Evolutionary conservation across 2,329 filamentous ascomycete species (phyloP), one percentile per base, ranked within the genome.

Genomic region (Aplosporella prunicola): DNA sequence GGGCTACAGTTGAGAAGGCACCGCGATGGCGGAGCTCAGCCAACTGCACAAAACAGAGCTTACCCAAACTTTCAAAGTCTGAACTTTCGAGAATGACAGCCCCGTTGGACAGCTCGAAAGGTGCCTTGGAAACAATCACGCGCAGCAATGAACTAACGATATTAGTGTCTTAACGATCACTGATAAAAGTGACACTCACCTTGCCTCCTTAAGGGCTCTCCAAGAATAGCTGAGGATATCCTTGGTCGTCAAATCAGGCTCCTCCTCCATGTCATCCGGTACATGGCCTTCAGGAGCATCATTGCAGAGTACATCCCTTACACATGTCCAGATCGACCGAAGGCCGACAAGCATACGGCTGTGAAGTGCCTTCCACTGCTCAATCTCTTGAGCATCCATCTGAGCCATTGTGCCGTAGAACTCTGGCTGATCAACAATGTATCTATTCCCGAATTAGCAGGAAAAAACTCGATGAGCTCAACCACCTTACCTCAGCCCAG

Each of bases 171-270:
- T 9, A 42, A 44, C 18, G 6, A n/a, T 4, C 13, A 20, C 2
- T 9, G n/a, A 15, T 14, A 7, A 24, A 25, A 16, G 5, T 25
- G 11, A 24, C 25, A 42, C 61, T 43, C 64, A 86, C 82, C 85
- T 94, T 16, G 88, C 85, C 61, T 98, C 91, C 44, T 94, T 89
- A n/a, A 95, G 69, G 5, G 87, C 85, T 49, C 91, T 77, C 72
- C 94, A 98, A 44, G 87, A 94, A 57, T 91, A 98, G 46, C 89
- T 96, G 31, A 98, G 62, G 13, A 93, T 72, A 49, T 93, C 86
- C 53, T 95, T 96, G 0, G 86, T 87, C 35, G 82, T 80, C 2
- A 86, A 69, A 1, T 79, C 82, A 4, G 80, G 72, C 11, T 75
- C 64, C 22, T 82, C 79, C 36, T 82, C 76, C n/a, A 85, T 58